phyloP scores from a whole-genome alignment of 2,329 filamentous ascomycete species.

The Tolypocladium album region DNA sequence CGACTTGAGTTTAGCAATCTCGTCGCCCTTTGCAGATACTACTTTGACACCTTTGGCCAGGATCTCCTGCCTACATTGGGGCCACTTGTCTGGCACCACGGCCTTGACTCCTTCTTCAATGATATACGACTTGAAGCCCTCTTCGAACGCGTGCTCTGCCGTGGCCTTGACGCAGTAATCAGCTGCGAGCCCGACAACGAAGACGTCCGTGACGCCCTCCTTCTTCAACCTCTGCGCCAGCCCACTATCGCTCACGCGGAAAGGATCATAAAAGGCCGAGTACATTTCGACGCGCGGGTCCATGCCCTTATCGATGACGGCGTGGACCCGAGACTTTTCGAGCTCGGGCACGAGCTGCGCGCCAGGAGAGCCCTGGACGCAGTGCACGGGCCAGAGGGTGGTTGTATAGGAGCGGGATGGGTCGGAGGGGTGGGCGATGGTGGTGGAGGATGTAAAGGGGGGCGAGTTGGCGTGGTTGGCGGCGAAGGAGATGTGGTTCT shows the following conservation, averaged over 20 bases:
- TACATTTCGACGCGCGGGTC: conserved; percentile 80
- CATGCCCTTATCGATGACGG: conserved; percentile 67
- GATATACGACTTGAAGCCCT: conserved; percentile 69
- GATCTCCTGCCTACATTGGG: conserved; percentile 41
- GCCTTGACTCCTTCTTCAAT: conserved; percentile 69
- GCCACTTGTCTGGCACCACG: conserved; percentile 55
- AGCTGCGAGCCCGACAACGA: conserved; percentile 72
- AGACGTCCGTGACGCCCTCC: conserved; percentile 63
- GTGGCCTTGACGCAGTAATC: conserved; percentile 85
- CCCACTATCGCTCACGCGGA: conserved; percentile 53
- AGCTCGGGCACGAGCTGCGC: conserved; percentile 66
- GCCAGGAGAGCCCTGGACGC: conserved; percentile 64
- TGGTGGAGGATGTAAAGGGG: conserved; percentile 56
- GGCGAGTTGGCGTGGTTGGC: conserved; percentile 58
- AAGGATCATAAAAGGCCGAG: conserved; percentile 78
- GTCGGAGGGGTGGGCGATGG: conserved; percentile 57
- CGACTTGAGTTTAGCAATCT: conserved; percentile 12
- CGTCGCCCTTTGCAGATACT: conserved; percentile 28
- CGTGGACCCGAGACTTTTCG: conserved; percentile 45
- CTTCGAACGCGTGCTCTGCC: conserved; percentile 63
- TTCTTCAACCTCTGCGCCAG: conserved; percentile 47
- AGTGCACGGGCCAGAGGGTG: conserved; percentile 83
- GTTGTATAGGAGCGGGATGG: conserved; percentile 51
- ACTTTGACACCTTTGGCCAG: conserved; percentile 49
- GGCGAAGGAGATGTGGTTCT: conserved; percentile 79